phyloP scores from a whole-genome alignment of 2,329 filamentous ascomycete species.

The Ciborinia camelliae region DNA sequence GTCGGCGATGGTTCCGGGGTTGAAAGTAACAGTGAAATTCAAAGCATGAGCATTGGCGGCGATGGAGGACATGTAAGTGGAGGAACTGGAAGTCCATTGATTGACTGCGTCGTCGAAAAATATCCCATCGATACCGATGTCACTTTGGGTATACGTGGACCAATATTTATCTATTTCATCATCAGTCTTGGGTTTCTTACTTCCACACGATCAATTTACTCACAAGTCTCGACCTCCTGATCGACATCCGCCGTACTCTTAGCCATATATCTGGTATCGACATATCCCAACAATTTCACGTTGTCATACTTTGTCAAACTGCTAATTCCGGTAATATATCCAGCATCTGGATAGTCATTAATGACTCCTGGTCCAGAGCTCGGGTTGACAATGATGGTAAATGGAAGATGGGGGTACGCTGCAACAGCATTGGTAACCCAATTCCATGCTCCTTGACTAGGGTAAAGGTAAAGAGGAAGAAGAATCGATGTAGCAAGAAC shows the following conservation, averaged over 20 bases:
- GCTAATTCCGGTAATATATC: neutral
- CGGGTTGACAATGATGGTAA: constrained; percentile 18
- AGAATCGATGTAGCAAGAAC: constrained; percentile 13
- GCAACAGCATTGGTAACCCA: constrained; percentile 8
- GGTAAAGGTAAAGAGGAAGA: constrained; percentile 18
- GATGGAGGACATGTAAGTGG: neutral
- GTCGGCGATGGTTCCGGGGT: constrained; percentile 5
- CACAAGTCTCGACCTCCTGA: constrained; percentile 13
- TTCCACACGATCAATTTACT: neutral
- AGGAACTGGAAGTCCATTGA: neutral
- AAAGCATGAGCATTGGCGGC: neutral
- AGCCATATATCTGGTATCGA: constrained; percentile 8
- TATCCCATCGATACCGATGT: constrained; percentile 6
- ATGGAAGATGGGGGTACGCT: constrained; percentile 7
- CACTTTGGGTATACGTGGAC: constrained; percentile 8
- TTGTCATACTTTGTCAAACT: constrained; percentile 5
- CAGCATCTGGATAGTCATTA: neutral
- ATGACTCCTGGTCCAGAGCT: neutral
- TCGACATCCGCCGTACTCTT: neutral
- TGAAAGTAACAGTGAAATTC: constrained; percentile 9
- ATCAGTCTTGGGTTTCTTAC: too few relatives aligned
- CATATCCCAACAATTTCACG: constrained; percentile 17
- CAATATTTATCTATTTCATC: constrained; percentile 11
- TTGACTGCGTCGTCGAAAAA: constrained; percentile 16
- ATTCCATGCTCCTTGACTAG: constrained; percentile 3